Base-by-base conservation (phyloP, 352 stramenopile genomes). In the Pythium aristosporum region DNA sequence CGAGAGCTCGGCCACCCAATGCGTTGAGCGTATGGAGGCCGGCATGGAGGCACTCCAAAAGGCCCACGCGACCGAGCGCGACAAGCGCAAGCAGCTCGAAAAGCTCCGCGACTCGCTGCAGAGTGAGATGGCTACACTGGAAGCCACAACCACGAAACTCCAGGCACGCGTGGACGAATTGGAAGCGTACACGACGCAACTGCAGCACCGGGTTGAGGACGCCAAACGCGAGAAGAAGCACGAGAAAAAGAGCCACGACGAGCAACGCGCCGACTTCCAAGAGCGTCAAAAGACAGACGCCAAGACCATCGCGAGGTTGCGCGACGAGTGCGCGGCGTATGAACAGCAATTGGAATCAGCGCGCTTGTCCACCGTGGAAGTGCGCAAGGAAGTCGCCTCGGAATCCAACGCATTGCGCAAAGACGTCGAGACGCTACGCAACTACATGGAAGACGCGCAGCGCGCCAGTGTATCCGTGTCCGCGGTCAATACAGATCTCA, bases 1-100 rank as follows among this genome's bases (percentile, higher is more conserved):
- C 3, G 79, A 88, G 49, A 68, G 59, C 18, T 81, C 77, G 3
- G 76, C 80, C n/a, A 67, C 72, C 10, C 74, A 74, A 42, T 80
- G 77, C 57, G 76, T 87, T 0, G 72, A 80, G 57, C 67, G 62
- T 10, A 74, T 88, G 63, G 72, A 84, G 48, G 49, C 44, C 1
- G 69, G 62, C 13, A 64, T 80, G 52, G 69, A 70, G 32, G 48
- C 52, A 2, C 32, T 81, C 7, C 74, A 89, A 62, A 78, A 82
- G 23, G 64, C 71, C 5, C 61, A 79, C 42, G 60, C 53, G 4
- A 39, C 61, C 16, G 82, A 91, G 58, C 68, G 69, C 10, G 70
- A 83, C 15, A 84, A 84, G 57, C 76, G 77, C 52, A 82, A 82
- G 60, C 76, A 83, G 46, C 42, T 74, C 12, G 79, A 91, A 43